Evolutionary conservation across 129 eudicot genomes (phyloP).

Genomic region (Mikania micrantha): DNA sequence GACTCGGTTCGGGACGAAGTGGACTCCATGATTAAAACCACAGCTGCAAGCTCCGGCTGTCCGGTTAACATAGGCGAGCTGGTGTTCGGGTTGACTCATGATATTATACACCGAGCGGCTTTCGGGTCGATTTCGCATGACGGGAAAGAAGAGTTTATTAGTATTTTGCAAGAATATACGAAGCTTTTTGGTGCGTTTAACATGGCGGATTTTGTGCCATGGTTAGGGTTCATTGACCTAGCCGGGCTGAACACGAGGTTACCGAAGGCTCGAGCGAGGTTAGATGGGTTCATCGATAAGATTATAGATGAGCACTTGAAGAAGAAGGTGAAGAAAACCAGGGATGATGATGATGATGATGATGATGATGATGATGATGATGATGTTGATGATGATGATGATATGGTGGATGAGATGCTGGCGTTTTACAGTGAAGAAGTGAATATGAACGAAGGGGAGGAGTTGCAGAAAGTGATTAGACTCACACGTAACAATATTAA

Average conservation of each 20-base stretch:
- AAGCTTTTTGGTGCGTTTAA: conserved; percentile 12
- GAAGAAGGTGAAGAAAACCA: neutral
- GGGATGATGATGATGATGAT: neutral
- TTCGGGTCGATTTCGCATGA: conserved; percentile 10
- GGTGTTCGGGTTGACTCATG: neutral
- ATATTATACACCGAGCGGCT: conserved; percentile 8
- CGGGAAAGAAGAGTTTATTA: conserved; percentile 9
- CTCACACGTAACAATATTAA: conserved; percentile 10
- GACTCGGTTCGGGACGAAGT: conserved; percentile 4
- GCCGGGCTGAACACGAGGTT: neutral
- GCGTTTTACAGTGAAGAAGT: conserved; percentile 1
- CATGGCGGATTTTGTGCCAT: conserved; percentile 5
- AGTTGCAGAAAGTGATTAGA: neutral
- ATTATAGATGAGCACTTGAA: conserved; percentile 8
- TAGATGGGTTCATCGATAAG: conserved; percentile 9
- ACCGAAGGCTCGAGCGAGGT: neutral
- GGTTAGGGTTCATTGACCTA: neutral
- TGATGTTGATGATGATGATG: neutral
- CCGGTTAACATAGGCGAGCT: conserved; percentile 1
- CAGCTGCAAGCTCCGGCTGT: neutral
- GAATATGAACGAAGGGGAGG: neutral
- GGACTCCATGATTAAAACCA: neutral
- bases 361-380: conserved; percentile 20
- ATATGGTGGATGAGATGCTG: conserved; percentile 20
- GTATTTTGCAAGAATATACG: neutral